Base-by-base conservation (phyloP, 192 early-diverging fungal species). In the Entomortierella beljakovae region DNA sequence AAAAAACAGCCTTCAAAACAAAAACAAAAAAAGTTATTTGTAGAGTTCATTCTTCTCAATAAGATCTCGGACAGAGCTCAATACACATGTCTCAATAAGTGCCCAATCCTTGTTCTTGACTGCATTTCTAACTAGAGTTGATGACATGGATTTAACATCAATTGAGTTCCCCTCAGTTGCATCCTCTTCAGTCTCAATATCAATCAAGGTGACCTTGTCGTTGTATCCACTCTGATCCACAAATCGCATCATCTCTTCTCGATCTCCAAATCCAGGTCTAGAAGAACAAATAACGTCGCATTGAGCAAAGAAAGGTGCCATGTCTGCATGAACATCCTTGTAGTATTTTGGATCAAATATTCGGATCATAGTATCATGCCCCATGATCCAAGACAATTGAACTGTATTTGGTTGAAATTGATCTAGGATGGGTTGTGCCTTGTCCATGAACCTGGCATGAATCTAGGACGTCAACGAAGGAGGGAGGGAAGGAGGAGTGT, bases 301-400 rank as follows among this genome's bases (percentile, higher is more conserved):
- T 10, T 64, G 20, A 35, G 67, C 71, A 81, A 94, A 94, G 64
- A 94, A 93, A 2, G 77, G 76, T 11, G 68, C 69, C 25, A 94
- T 82, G 55, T 76, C 72, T 0, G 75, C 52, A 8, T 79, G 52
- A 1, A 85, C 74, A 52, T 86, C 73, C 1, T 65, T 50, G 68
- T 95, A 95, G 80, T 95, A 95, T 70, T 89, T 91, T 52, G 85
- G 85, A 62, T 92, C 86, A 60, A 95, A 91, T 31, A 95, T 83
- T 32, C 94, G 87, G 16, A 87, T 88, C 58, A 95, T 72, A 11
- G 94, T 94, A 68, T 95, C 94, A 68, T 84, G 88, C n/a, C 94
- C 94, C 86, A 95, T 83, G 60, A 94, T 88, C 81, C 92, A 95
- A 38, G 88, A 81, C 11, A 89, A 62, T 29, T 76, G 71, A 11